Base-by-base conservation (phyloP, 805 yeast genomes). In the Kregervanrija delftensis region DNA sequence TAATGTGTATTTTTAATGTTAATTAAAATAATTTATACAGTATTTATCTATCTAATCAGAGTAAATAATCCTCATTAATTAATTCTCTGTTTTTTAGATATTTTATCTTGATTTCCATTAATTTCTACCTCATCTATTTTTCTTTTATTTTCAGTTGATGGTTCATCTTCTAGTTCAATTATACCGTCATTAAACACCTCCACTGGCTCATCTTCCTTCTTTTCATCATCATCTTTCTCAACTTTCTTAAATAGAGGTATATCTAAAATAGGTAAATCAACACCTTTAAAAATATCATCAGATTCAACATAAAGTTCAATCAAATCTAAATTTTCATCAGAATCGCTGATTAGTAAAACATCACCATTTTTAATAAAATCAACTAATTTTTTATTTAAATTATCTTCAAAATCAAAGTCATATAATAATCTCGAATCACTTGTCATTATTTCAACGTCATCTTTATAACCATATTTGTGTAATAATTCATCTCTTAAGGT, bases 371-470 rank as follows among this genome's bases (percentile, higher is more conserved):
- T 53, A 30, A 89, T 66, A 9, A 83, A 61, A 1, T 74, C 76
- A 1, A 50, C 45, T 13, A 93, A 64, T 0, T 70, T 59, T 32
- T 66, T 69, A 0, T 65, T 67, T 11, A 71, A 54, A 56, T 91
- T 82, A 56, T 90, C 98, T 41, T 87, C 96, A 60, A 86, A 89
- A 57, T 91, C 99, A 46, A 72, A 72, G 64, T 93, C 99, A 54
- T 86, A 87, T 8, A 93, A 60, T 48, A 93, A 69, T 51, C 75
- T 73, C 33, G 77, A 74, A 17, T 56, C 62, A 34, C 49, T 45
- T 11, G 60, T 48, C 22, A 81, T 67, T 15, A 83, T 73, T 6
- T 86, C 57, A 2, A 87, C 72, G 34, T 83, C 80, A 34, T 72
- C 79, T 1, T 66, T 76, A 57, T 79, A 86, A 0, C 68, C 70